A percentile compares a stretch with the other conserved stretches of the same genome.
Conservation (phyloP, 768 basidiomycete species). For the Lactarius evosmus region DNA sequence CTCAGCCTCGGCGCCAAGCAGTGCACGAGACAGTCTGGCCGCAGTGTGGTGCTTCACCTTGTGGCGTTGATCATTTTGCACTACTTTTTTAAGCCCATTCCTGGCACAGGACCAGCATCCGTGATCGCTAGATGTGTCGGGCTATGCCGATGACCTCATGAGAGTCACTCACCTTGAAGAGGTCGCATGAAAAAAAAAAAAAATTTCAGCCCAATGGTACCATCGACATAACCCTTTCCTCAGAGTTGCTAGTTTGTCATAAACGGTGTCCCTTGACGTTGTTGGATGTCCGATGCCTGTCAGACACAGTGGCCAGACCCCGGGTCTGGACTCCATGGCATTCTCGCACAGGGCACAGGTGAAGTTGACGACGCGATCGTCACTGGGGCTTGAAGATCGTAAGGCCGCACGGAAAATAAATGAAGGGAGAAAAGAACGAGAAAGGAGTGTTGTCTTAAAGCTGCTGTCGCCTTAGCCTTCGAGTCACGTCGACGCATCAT, state of each 20-base stretch:
- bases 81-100: constrained; percentile 4
- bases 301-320: not conserved
- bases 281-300: not conserved
- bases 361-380: not conserved
- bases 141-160: not conserved
- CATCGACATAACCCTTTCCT: not conserved
- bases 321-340: not conserved
- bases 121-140: not conserved
- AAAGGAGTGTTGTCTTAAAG: not conserved
- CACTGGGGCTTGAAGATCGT: not conserved
- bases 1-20: constrained; percentile 30
- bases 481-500: not conserved
- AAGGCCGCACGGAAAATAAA: not conserved
- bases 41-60: constrained; percentile 33
- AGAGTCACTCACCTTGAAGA: not conserved
- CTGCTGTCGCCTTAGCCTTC: not conserved
- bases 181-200: constrained; percentile 26
- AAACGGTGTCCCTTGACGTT: too few relatives aligned
- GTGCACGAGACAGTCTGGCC: constrained; percentile 35
- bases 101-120: constrained; percentile 8
- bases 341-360: not conserved
- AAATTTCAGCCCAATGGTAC: not conserved
- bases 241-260: not conserved
- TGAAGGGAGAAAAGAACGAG: not conserved
- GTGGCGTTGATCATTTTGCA: constrained; percentile 33